Base-by-base conservation (phyloP, 768 basidiomycete species). In the Bullera alba region DNA sequence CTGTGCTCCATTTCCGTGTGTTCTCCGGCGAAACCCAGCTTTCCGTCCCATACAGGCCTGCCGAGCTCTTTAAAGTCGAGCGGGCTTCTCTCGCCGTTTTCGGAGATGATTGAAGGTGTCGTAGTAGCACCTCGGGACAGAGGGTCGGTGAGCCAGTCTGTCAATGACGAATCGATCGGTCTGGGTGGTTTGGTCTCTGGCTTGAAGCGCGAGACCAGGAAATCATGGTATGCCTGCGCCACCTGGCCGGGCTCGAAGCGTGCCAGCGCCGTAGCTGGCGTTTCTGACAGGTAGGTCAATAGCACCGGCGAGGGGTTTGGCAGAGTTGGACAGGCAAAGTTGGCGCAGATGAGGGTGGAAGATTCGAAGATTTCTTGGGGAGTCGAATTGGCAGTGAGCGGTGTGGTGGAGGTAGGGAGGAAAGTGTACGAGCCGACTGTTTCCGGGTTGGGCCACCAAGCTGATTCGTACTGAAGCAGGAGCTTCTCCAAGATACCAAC, bases 1-100 rank as follows among this genome's bases (percentile, higher is more conserved):
- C 74, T 48, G 38, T 73, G 69, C 37, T 76, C 69, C 47, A 75
- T 51, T 46, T 74, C 74, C 8, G 76, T 77, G 42, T 75, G 75
- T 58, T 77, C 76, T 0, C 76, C 76, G 12, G 75, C 76, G 21
- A 73, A 77, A 4, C 73, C 71, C 19, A 75, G 53, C 15, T 54
- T 44, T 0, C 73, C 73, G 1, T 44, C 63, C 70, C 72, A 75
- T 30, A 67, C 53, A 2, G 70, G 60, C 51, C 70, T 65, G 0
- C 60, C 48, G 1, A 76, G 60, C 55, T 74, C 61, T 22, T 73
- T 57, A 41, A 73, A 74, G 46, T 75, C 71, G 57, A 76, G 51
- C 10, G 75, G 75, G 28, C 58, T 65, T n/a, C 63, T 35, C 16
- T 55, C 60, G 2, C 56, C 60, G 8, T 50, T 34, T 15, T 53